These are phyloP conservation scores for Silene coronaria DNA, from an alignment of 179 eudicot genomes.

Conservation along the genomic window DNA sequence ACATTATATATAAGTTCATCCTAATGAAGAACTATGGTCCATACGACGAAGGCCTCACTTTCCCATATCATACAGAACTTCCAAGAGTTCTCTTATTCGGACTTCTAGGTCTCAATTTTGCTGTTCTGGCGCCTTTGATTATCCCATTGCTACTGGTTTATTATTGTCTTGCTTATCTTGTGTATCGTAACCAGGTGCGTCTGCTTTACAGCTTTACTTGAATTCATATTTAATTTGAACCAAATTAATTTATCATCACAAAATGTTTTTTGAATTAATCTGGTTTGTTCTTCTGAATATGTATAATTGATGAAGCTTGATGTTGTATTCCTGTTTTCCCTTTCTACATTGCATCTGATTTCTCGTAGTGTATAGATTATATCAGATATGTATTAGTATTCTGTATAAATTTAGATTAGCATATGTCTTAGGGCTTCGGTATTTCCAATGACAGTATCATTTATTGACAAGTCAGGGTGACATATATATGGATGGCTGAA, in stretches of 20 bases:
- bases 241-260: not conserved
- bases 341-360: not conserved
- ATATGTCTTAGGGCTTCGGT: not conserved
- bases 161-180: slow-evolving; percentile 76
- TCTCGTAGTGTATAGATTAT: not conserved
- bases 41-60: slow-evolving; percentile 50
- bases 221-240: not conserved
- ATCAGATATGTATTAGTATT: not conserved
- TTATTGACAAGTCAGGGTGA: not conserved
- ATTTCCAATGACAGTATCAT: not conserved
- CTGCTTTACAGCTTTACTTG: not conserved
- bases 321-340: not conserved
- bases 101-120: slow-evolving; percentile 67
- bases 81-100: slow-evolving; percentile 82
- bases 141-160: slow-evolving; percentile 78
- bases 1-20: slow-evolving; percentile 41
- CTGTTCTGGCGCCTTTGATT: slow-evolving; percentile 72
- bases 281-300: not conserved
- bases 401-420: not conserved
- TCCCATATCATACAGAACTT: slow-evolving; percentile 89
- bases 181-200: slow-evolving; percentile 87
- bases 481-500: not conserved
- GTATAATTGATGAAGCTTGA: not conserved
- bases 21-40: slow-evolving; percentile 44
- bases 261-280: not conserved